phyloP scores from a whole-genome alignment of 257 asterid genomes.

The Euphrasia confusa region DNA sequence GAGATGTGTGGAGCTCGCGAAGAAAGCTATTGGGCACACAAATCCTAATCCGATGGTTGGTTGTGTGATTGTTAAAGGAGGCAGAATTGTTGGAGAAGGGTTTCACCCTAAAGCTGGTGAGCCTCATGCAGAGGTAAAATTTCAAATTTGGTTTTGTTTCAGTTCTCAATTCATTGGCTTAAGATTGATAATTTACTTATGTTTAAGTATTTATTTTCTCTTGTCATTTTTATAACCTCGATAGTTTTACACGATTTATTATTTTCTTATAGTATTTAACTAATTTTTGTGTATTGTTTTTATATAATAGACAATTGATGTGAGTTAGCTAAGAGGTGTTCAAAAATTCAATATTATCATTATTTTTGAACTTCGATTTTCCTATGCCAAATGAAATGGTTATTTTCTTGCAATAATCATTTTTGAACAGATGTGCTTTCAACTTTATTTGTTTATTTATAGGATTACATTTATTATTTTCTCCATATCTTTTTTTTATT shows the following conservation, averaged over 20 bases:
- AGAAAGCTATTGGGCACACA: constrained; percentile 69
- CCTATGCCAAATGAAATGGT: not conserved
- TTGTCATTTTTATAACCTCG: not conserved
- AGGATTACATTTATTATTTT: not conserved
- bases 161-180: not conserved
- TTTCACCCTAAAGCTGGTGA: constrained; percentile 97
- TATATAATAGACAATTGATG: too few species aligned
- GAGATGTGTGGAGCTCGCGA: constrained; percentile 84
- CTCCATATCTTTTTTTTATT: not conserved
- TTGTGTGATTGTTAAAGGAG: constrained; percentile 80
- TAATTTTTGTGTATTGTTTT: not conserved
- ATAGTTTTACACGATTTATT: not conserved
- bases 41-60: constrained; percentile 99
- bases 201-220: not conserved
- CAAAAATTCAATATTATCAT: too few species aligned
- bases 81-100: constrained; percentile 82
- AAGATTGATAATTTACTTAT: not conserved
- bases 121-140: constrained; percentile 90
- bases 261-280: not conserved
- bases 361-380: too few species aligned
- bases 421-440: not conserved
- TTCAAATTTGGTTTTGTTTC: not conserved
- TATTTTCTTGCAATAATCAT: constrained; percentile 6
- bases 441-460: not conserved
- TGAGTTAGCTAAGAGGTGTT: not conserved